A percentile compares a stretch with the other conserved stretches of the same genome.
These are phyloP conservation scores for Cyclotella kingstonii DNA, from an alignment of 108 stramenopile species.

Conservation along the genomic window DNA sequence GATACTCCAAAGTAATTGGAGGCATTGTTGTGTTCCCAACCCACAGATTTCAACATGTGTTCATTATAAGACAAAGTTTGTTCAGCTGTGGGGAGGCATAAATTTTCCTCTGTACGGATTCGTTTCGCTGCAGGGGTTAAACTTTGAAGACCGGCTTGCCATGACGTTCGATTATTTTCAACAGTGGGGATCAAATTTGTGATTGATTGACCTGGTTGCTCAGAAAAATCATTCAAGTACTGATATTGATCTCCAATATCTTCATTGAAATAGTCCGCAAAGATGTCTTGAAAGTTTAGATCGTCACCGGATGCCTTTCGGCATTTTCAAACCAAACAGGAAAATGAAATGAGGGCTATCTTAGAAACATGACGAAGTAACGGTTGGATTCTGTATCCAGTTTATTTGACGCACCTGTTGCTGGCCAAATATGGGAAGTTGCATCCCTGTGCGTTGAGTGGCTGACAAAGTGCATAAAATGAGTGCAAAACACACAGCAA, in stretches of 20 bases:
- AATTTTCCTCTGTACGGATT: constrained; percentile 19
- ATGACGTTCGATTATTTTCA: constrained; percentile 40
- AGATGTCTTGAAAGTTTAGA: constrained; percentile 43
- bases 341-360: background rate
- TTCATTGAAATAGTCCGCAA: constrained; percentile 50
- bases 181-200: constrained; percentile 34
- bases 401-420: constrained; percentile 20
- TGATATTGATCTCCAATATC: constrained; percentile 7
- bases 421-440: constrained; percentile 35
- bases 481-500: background rate
- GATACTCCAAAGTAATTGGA: no score
- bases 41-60: background rate
- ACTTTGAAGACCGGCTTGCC: constrained; percentile 30
- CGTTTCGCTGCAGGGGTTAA: constrained; percentile 9
- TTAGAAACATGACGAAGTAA: background rate
- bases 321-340: background rate
- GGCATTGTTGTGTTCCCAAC: background rate
- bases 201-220: constrained; percentile 25
- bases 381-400: background rate
- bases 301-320: constrained; percentile 15
- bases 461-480: background rate
- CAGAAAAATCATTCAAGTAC: constrained; percentile 11
- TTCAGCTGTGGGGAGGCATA: constrained; percentile 6
- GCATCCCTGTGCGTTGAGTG: constrained; percentile 19
- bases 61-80: background rate